Percentiles rank a stretch among this genome's conserved stretches.
phyloP scores from a whole-genome alignment of 2,329 filamentous ascomycete species.

The Phialophora verrucosa region DNA sequence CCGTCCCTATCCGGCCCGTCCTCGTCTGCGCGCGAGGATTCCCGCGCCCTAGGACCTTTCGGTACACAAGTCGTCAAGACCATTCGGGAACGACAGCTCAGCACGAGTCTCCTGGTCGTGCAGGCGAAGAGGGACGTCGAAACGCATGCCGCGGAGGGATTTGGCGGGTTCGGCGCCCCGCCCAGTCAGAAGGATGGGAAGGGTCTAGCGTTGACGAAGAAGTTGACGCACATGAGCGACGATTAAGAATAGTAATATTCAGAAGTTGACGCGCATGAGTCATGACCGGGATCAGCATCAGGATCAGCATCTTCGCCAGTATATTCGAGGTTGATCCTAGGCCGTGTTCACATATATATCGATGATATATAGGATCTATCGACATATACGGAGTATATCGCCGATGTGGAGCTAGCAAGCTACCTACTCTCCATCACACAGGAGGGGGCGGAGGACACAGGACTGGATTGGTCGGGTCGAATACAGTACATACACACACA shows the following conservation, averaged over 20 bases:
- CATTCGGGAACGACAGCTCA: constrained; percentile 64
- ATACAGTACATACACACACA: no score
- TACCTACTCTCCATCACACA: no score
- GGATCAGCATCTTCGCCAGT: no score
- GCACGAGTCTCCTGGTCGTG: constrained; percentile 72
- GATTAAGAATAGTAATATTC: neutral
- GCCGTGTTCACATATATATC: no score
- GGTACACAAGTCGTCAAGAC: constrained; percentile 62
- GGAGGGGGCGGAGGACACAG: no score
- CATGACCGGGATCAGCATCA: no score
- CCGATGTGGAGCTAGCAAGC: no score
- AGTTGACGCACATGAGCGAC: constrained; percentile 22
- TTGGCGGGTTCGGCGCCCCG: constrained; percentile 16
- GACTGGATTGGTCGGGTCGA: no score
- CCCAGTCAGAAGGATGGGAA: constrained; percentile 2
- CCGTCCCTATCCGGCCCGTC: constrained; percentile 5
- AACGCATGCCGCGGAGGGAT: neutral
- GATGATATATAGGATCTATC: no score
- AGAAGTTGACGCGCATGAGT: no score
- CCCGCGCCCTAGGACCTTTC: constrained; percentile 57
- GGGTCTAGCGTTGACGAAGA: constrained; percentile 19
- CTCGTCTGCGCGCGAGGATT: constrained; percentile 31
- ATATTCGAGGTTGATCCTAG: no score
- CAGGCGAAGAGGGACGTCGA: constrained; percentile 58
- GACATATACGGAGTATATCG: no score